Evolutionary conservation across 1,139 yeast species (phyloP).

Genomic region (Scheffersomyces cryptocercus): DNA sequence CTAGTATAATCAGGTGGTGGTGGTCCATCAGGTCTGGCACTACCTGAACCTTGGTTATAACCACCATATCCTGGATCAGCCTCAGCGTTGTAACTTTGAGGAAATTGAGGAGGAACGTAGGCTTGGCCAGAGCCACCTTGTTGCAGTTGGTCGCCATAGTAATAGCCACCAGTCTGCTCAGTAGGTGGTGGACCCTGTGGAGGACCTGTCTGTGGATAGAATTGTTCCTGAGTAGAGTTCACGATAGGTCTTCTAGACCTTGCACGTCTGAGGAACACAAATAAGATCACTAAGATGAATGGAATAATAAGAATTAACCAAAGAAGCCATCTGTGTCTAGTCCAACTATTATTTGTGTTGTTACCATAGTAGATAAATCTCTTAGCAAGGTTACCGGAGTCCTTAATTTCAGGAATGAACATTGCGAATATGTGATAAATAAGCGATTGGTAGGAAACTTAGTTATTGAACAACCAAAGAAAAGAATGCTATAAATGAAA

Average conservation of each 20-base stretch:
- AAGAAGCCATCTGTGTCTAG: conserved; percentile 12
- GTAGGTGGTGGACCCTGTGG: conserved; percentile 7
- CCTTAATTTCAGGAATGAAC: not conserved
- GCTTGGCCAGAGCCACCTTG: not conserved
- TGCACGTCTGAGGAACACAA: conserved; percentile 6
- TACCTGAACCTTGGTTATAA: conserved; percentile 3
- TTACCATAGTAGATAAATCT: conserved; percentile 8
- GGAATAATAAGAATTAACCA: conserved; percentile 16
- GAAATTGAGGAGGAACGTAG: conserved; percentile 3
- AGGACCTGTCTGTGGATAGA: conserved; percentile 18
- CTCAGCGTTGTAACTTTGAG: not conserved
- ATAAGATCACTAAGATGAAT: conserved; percentile 7
- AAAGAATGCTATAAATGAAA: too few species aligned
- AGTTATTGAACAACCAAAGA: too few species aligned
- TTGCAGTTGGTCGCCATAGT: conserved; percentile 3
- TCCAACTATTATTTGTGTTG: conserved; percentile 8
- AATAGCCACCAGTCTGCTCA: not conserved
- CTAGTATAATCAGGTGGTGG: conserved; percentile 14
- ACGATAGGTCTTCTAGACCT: conserved; percentile 11
- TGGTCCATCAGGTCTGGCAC: conserved; percentile 3
- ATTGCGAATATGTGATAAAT: too few species aligned
- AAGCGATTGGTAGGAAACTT: too few species aligned
- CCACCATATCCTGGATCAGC: conserved; percentile 6
- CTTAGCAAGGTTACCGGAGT: conserved; percentile 4
- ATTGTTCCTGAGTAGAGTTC: conserved; percentile 8